Percentiles rank a stretch among this genome's conserved stretches.
Conservation (phyloP, 495 filamentous ascomycete genomes). For the Cudoniella acicularis region DNA sequence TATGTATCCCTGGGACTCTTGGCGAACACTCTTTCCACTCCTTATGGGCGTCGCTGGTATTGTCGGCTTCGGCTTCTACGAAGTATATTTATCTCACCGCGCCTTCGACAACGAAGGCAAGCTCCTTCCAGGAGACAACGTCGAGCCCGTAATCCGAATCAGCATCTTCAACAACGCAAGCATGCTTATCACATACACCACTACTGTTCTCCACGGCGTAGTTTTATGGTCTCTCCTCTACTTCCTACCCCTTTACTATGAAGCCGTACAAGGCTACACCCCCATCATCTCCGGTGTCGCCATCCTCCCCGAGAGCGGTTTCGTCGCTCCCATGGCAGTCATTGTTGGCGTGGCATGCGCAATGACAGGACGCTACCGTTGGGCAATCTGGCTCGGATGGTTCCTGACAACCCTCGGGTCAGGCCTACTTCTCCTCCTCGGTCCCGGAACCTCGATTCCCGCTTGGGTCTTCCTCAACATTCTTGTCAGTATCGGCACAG, state of each 20-base stretch:
- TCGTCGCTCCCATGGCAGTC: conserved; percentile 36
- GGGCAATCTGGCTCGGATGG: conserved; percentile 56
- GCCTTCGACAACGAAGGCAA: conserved; percentile 19
- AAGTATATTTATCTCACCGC: conserved; percentile 36
- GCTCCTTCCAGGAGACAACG: conserved; percentile 14
- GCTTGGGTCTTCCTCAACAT: conserved; percentile 52
- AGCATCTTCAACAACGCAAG: conserved; percentile 41
- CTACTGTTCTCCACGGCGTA: conserved; percentile 48
- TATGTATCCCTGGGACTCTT: conserved; percentile 48
- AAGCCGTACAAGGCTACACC: conserved; percentile 55
- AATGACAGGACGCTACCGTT: conserved; percentile 41
- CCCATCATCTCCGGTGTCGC: conserved; percentile 57
- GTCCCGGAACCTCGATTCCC: conserved; percentile 38
- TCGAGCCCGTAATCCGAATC: conserved; percentile 43
- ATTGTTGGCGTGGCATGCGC: conserved; percentile 48
- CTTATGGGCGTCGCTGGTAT: conserved; percentile 45
- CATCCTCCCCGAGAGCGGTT: conserved; percentile 54
- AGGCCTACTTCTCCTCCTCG: conserved; percentile 49
- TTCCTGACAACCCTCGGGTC: conserved; percentile 39
- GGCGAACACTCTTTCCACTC: conserved; percentile 55
- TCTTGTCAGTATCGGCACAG: conserved; percentile 50
- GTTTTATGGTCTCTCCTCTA: conserved; percentile 54
- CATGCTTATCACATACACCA: conserved; percentile 33
- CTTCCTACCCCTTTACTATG: conserved; percentile 65
- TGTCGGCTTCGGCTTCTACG: conserved; percentile 43